Evolutionary conservation across 1,139 yeast species (phyloP).

Genomic region (Suhomyces maxii): DNA sequence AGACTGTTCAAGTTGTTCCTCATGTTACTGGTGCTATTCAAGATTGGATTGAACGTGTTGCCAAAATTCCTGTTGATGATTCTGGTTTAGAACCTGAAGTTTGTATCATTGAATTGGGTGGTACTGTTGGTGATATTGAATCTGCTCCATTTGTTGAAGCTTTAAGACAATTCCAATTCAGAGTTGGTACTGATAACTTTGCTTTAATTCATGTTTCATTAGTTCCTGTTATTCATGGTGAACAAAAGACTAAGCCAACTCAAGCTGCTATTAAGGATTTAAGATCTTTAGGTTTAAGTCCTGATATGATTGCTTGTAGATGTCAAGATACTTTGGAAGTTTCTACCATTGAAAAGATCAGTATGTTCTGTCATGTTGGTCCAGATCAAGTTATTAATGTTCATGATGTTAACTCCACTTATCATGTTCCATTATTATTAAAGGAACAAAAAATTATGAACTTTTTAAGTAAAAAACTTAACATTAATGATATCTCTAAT

Average conservation of each 20-base stretch:
- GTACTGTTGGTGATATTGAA: constrained; percentile 99
- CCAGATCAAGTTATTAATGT: constrained; percentile 96
- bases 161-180: constrained; percentile 95
- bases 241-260: constrained; percentile 98
- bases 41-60: constrained; percentile 96
- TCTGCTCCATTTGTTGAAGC: constrained; percentile 99
- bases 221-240: constrained; percentile 97
- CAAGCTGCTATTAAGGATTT: constrained; percentile 98
- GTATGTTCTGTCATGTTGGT: constrained; percentile 99
- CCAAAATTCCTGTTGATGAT: constrained; percentile 89
- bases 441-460: constrained; percentile 84
- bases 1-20: constrained; percentile 99
- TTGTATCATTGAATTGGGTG: constrained; percentile 96
- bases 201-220: constrained; percentile 95
- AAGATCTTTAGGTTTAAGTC: constrained; percentile 90
- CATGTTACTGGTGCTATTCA: constrained; percentile 96
- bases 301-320: constrained; percentile 98
- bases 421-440: constrained; percentile 91
- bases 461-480: constrained; percentile 68
- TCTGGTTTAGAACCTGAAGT: constrained; percentile 87
- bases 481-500: constrained; percentile 53
- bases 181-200: constrained; percentile 92
- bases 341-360: constrained; percentile 88
- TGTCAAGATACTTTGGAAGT: constrained; percentile 81
- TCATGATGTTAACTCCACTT: constrained; percentile 94